Conservation (phyloP, 257 asterid species). For the Sherardia arvensis region DNA sequence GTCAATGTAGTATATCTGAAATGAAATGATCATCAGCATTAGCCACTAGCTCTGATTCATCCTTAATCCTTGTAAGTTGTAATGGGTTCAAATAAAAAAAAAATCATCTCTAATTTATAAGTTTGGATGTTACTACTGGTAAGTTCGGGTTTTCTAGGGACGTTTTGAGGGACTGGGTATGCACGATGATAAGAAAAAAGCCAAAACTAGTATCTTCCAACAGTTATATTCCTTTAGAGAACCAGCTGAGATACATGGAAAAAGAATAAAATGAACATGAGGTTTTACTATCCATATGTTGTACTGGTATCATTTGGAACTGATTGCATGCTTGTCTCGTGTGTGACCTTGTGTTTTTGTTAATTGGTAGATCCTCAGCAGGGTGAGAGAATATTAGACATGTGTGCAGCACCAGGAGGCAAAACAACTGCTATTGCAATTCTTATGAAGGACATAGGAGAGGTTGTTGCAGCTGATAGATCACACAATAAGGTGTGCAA, state of each 20-base stretch:
- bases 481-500: conserved; percentile 98
- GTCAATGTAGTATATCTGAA: background rate
- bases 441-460: conserved; percentile 94
- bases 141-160: background rate
- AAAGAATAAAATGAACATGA: background rate
- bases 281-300: background rate
- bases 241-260: background rate
- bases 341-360: background rate
- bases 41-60: background rate
- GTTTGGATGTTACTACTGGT: background rate
- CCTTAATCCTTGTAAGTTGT: background rate
- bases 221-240: background rate
- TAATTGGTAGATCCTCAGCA: conserved; percentile 66
- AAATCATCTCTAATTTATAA: background rate
- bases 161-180: background rate
- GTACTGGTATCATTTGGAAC: background rate
- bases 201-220: background rate
- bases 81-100: background rate
- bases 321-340: background rate
- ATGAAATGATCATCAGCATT: background rate
- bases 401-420: conserved; percentile 99
- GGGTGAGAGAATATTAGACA: conserved; percentile 85
- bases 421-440: conserved; percentile 94
- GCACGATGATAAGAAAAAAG: background rate
- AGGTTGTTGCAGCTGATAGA: conserved; percentile 80